Evolutionary conservation across 1,284 basidiomycete species (phyloP), one percentile per base, ranked within the genome.

Genomic region (Rhodotorula sp.): DNA sequence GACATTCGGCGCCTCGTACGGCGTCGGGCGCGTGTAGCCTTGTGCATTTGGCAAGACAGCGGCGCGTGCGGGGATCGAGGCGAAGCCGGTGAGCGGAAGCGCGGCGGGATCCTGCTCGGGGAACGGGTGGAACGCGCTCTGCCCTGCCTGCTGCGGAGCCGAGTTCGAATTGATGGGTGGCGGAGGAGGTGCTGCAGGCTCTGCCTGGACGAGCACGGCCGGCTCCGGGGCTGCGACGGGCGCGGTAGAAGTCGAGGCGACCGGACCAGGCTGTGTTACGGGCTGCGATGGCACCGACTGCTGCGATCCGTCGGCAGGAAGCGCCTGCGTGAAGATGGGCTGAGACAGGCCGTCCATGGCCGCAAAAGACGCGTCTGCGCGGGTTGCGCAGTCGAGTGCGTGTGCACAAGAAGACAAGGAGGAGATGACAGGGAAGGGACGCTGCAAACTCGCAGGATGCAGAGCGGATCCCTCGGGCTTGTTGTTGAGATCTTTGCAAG

Each of bases 21-120:
- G 56, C 1, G 69, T 58, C n/a, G 74, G 72, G 9, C 57, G 60
- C 4, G 61, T 63, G 68, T 72, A 75, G 7, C 71, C 68, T 27
- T 64, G 58, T 1, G 74, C 61, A 34, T 73, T 73, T 0, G 74
- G 56, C 1, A 66, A 34, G 45, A 65, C 71, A n/a, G 71, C 71
- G 0, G 71, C 71, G 13, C 67, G 65, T 0, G 74, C 61, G 12
- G 70, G 63, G 25, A 72, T 49, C 10, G 66, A 68, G 1, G 60
- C 56, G 56, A 72, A 72, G 2, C 70, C 70, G 14, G 55, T 66
- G 59, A 72, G 56, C 41, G 70, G 70, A 17, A 61, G 42, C 19
- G 60, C 63, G 41, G 49, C 21, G 25, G 66, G 63, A 27, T 56
- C 57, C 46, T 68, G 66, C 57, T 72, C 70, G 4, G 70, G 70